Evolutionary conservation across 257 asterid genomes (phyloP), one percentile per base, ranked within the genome.

Genomic region (Orobanche coerulescens): DNA sequence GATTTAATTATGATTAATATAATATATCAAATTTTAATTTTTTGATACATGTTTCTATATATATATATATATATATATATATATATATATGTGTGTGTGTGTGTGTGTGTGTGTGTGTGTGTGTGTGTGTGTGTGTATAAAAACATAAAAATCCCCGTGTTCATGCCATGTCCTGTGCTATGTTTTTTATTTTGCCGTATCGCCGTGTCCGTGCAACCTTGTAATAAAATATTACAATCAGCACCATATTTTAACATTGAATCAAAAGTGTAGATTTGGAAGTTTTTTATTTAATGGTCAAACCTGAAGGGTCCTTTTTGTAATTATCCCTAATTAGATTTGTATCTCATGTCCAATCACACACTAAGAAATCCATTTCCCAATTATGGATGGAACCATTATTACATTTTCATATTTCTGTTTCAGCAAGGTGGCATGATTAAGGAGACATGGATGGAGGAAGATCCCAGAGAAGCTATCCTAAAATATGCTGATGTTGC

Each of bases 401-500:
- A 0, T 70, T 24, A 71, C 51, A 49, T 47, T 61, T 20, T 20
- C 4, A 2, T 2, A n/a, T 24, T 1, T 36, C 44, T 5, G 67
- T 78, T 80, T 65, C 96, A 91, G 98, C 84, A 88, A 85, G 98
- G 96, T 72, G 98, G 98, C 18, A 63, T 88, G 90, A 77, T 91
- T 12, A 85, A 87, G 74, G 98, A 88, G 73, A 80, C 92, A 42
- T 91, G 98, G 98, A 88, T 83, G 94, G 96, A 91, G 0, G 98
- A 87, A 82, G 98, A 91, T 72, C 98, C 98, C 20, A 77, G 98
- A 80, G 98, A 85, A 78, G 96, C 98, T 54, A 91, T 91, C 67
- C 80, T 91, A 0, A 91, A 91, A 75, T 83, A 85, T 61, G 98
- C 98, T 34, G 98, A 88, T 64, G 79, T 51, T 10, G 98, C 96